Evolutionary conservation across 1,284 basidiomycete species (phyloP), one percentile per base, ranked within the genome.

Genomic region (Bjerkandera adusta): DNA sequence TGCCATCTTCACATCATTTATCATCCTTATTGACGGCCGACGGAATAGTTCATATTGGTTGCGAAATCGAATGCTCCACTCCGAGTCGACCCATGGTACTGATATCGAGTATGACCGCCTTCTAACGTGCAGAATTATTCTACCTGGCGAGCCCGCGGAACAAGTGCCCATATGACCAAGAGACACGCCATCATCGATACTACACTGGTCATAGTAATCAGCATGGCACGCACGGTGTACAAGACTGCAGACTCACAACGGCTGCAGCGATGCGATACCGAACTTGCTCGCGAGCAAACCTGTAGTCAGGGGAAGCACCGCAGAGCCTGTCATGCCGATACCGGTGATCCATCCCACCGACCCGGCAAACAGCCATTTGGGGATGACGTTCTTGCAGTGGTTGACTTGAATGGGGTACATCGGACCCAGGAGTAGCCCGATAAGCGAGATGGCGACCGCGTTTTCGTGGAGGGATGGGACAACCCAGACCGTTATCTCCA

Each of bases 391-490:
- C 7, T 73, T 71, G 3, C 79, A 66, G 45, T 79, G 72, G 56
- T 78, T 80, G 68, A 83, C 77, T n/a, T 78, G 73, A 47, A 84
- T 80, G 0, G 83, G 83, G 57, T 81, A 87, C 69, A 85, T 79
- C 1, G 83, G 83, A 0, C 57, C 60, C 12, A 60, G 48, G 16
- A 59, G 44, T 6, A 60, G 47, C 10, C 84, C 83, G 44, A 83
- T 67, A 41, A 83, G 57, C 3, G 79, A 71, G 33, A 81, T 76
- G 3, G 79, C 75, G 5, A 85, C 64, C 0, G 79, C 83, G 58
- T 79, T 76, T 20, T 75, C 77, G 30, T 83, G 64, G 18, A 85
- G 64, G 4, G 75, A 77, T 16, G 77, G 76, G 1, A 80, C 75
- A 18, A 79, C 70, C 85, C 84, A 87, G 30, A 87, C 68, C 22